Evolutionary conservation across 768 basidiomycete genomes (phyloP).

Genomic region (Kondoa subrosea): DNA sequence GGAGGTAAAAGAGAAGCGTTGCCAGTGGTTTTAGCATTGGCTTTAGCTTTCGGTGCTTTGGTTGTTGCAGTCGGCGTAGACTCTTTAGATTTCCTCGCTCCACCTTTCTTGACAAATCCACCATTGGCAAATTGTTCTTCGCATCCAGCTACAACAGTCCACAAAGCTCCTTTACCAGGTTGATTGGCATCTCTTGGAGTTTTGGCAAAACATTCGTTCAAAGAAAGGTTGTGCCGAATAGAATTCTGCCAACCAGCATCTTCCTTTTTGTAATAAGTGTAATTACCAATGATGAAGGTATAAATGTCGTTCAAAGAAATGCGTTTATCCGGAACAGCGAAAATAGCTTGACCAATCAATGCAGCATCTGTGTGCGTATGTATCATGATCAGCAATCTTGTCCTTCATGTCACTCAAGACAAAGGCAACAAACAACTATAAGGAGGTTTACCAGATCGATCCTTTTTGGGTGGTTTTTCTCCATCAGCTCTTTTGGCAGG

Average conservation of each 20-base stretch:
- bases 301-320: conserved; percentile 92
- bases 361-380: conserved; percentile 52
- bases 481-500: not conserved
- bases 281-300: conserved; percentile 82
- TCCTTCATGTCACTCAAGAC: not conserved
- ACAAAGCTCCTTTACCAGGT: conserved; percentile 57
- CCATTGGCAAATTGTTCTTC: conserved; percentile 57
- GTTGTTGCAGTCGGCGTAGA: not conserved
- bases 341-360: conserved; percentile 82
- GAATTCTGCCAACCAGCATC: conserved; percentile 96
- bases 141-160: conserved; percentile 73
- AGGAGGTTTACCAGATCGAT: not conserved
- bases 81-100: conserved; percentile 1
- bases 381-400: not conserved
- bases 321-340: conserved; percentile 63
- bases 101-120: conserved; percentile 19
- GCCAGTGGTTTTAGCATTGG: not conserved
- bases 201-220: conserved; percentile 79
- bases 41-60: not conserved
- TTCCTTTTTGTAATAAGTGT: conserved; percentile 79
- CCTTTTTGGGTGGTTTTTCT: not conserved
- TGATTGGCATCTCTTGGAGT: conserved; percentile 43
- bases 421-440: not conserved
- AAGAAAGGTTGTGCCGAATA: conserved; percentile 87
- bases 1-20: not conserved